Evolutionary conservation across 2,329 filamentous ascomycete species (phyloP).

Genomic region (Alternaria viburni): DNA sequence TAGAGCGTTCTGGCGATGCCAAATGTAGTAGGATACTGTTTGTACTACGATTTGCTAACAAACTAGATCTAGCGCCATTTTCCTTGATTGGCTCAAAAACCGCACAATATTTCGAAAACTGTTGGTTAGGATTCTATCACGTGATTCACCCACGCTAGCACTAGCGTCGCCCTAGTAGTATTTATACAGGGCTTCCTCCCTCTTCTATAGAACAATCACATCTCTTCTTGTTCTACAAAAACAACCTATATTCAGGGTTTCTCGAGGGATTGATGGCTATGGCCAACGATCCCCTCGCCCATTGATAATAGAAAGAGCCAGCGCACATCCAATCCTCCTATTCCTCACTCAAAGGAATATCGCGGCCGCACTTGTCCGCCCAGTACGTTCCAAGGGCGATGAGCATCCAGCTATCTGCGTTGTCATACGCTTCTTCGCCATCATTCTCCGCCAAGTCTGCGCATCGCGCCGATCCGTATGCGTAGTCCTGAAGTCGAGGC

Average conservation of each 20-base stretch:
- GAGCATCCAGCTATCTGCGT: neutral
- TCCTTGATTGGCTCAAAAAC: neutral
- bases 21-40: neutral
- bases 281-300: neutral
- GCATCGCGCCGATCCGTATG: neutral
- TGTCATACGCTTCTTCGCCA: neutral
- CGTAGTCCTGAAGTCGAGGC: neutral
- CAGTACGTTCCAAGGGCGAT: neutral
- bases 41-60: neutral
- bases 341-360: neutral
- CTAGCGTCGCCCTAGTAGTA: too few species aligned
- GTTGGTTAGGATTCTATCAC: too few species aligned
- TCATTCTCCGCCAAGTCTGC: neutral
- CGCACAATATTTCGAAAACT: neutral
- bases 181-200: neutral
- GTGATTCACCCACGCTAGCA: too few species aligned
- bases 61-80: neutral
- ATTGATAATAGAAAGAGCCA: neutral
- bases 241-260: neutral
- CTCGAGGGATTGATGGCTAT: neutral
- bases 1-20: neutral
- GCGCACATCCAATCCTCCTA: neutral
- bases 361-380: neutral
- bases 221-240: neutral
- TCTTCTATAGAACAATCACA: neutral